Conservation (phyloP, 306 rosid species). For the Dalbergia oliveri region DNA sequence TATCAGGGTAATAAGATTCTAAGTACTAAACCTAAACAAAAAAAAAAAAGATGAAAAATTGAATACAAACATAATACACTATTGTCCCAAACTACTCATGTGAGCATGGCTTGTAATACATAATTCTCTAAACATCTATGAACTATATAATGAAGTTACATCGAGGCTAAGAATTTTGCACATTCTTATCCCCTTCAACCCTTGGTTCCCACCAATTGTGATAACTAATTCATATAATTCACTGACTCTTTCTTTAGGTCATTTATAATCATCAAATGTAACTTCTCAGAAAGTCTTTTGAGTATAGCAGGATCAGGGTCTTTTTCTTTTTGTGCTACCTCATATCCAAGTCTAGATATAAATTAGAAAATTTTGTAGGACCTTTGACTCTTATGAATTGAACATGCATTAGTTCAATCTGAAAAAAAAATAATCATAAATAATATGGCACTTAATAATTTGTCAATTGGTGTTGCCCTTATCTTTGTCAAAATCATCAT, state of each 20-base stretch:
- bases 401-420: too few species aligned
- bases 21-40: background rate
- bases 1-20: background rate
- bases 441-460: too few species aligned
- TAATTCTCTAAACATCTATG: slow-evolving; percentile 31
- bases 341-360: slow-evolving; percentile 74
- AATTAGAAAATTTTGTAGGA: slow-evolving; percentile 63
- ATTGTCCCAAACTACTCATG: background rate
- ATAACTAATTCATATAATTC: slow-evolving; percentile 75
- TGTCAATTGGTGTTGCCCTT: too few species aligned
- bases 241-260: slow-evolving; percentile 84
- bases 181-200: slow-evolving; percentile 52
- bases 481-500: too few species aligned
- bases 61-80: background rate
- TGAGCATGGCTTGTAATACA: slow-evolving; percentile 22
- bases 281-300: slow-evolving; percentile 82
- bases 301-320: slow-evolving; percentile 75
- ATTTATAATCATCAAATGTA: slow-evolving; percentile 73
- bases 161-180: slow-evolving; percentile 40
- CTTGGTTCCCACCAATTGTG: slow-evolving; percentile 64
- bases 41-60: background rate
- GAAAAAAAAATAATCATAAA: too few species aligned
- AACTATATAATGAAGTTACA: slow-evolving; percentile 37
- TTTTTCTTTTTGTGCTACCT: slow-evolving; percentile 61
- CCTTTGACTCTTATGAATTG: too few species aligned